These are phyloP conservation scores for Colletotrichum tropicicola DNA, from an alignment of 2,329 filamentous ascomycete genomes.

Conservation along the genomic window DNA sequence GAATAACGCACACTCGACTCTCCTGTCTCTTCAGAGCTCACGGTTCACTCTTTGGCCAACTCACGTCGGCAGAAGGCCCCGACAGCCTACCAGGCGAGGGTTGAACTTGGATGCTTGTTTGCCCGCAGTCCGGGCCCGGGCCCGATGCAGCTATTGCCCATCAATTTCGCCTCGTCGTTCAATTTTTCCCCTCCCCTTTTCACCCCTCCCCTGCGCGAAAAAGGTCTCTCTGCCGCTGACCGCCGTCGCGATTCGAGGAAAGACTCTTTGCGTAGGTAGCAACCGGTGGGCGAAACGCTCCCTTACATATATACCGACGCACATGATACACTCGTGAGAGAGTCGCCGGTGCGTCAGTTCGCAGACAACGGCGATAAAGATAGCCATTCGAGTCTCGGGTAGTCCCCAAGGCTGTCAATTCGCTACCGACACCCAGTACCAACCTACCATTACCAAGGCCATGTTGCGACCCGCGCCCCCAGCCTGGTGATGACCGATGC, in stretches of 20 bases:
- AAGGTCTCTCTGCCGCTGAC: not conserved
- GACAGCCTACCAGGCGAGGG: too few relatives aligned
- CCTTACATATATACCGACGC: not conserved
- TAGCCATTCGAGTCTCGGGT: too few relatives aligned
- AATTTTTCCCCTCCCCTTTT: not conserved
- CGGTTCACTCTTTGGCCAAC: not conserved
- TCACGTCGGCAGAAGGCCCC: conserved; percentile 1
- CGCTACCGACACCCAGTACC: too few relatives aligned
- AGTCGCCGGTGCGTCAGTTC: too few relatives aligned
- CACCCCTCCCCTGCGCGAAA: not conserved
- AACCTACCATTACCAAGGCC: not conserved
- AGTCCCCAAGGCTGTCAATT: too few relatives aligned
- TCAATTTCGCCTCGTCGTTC: conserved; percentile 12
- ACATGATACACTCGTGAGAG: not conserved
- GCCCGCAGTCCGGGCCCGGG: not conserved
- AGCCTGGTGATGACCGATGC: conserved; percentile 7
- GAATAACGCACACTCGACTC: not conserved
- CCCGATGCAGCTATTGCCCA: not conserved
- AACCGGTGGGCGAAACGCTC: not conserved
- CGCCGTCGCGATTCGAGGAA: not conserved
- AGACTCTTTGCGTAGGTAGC: not conserved
- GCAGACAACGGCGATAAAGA: too few relatives aligned
- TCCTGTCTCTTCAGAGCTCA: not conserved
- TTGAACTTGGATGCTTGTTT: not conserved
- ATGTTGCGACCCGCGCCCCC: not conserved